phyloP scores from a whole-genome alignment of 2,329 filamentous ascomycete species.

The Trichoderma brevicompactum region DNA sequence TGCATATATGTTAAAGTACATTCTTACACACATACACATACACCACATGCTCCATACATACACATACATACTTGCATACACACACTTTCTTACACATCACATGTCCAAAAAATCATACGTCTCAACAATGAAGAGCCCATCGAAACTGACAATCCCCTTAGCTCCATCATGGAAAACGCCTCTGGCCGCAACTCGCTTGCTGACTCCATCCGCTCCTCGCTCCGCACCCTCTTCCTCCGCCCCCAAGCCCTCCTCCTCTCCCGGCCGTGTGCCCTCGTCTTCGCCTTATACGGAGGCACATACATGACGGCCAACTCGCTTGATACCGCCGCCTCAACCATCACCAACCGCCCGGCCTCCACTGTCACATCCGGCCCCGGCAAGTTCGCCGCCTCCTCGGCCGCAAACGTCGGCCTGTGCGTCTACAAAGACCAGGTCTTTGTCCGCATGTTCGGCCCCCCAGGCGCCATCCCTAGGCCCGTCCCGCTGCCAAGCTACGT shows the following conservation, averaged over 20 bases:
- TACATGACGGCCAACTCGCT: conserved; percentile 87
- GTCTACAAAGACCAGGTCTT: conserved; percentile 91
- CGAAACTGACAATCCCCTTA: conserved; percentile 38
- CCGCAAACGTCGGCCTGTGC: conserved; percentile 83
- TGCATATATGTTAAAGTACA: too few species aligned
- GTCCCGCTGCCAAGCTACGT: conserved; percentile 74
- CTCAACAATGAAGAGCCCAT: too few species aligned
- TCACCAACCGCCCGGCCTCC: conserved; percentile 59
- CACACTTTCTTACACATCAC: neutral
- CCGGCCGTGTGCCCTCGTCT: conserved; percentile 70
- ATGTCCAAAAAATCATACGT: too few species aligned
- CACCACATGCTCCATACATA: neutral
- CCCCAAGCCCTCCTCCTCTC: conserved; percentile 66
- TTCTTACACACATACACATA: neutral
- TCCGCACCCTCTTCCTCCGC: conserved; percentile 59
- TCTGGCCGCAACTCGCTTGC: conserved; percentile 66
- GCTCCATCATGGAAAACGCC: conserved; percentile 82
- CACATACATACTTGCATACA: neutral
- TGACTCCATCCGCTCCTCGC: conserved; percentile 62
- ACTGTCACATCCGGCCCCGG: conserved; percentile 72
- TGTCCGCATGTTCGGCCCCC: conserved; percentile 77
- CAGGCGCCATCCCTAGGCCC: conserved; percentile 52
- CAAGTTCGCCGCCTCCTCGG: conserved; percentile 81
- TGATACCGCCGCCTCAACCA: conserved; percentile 76
- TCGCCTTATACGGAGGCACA: conserved; percentile 81